phyloP scores from a whole-genome alignment of 169 alveolate species.

The Condylostoma magnum region DNA sequence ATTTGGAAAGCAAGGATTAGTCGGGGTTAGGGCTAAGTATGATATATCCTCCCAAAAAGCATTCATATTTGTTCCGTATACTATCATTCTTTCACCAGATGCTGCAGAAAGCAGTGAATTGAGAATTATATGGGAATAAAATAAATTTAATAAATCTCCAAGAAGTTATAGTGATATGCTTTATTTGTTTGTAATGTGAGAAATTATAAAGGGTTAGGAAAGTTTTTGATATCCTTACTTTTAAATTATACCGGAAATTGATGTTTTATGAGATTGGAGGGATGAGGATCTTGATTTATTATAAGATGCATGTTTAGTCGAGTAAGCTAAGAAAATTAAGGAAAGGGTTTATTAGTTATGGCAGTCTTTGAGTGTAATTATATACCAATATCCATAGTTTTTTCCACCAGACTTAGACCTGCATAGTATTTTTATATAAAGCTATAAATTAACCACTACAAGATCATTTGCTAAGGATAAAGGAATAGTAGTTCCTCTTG shows the following conservation, averaged over 20 bases:
- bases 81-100: background rate
- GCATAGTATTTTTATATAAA: background rate
- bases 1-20: constrained; percentile 1
- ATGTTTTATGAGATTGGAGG: constrained; percentile 4
- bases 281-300: background rate
- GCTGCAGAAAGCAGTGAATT: constrained; percentile 10
- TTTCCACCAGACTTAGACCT: constrained; percentile 20
- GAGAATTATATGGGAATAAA: background rate
- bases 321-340: background rate
- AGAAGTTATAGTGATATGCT: background rate
- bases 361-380: background rate
- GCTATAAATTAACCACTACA: background rate
- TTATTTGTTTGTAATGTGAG: background rate
- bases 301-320: constrained; percentile 7
- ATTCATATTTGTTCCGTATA: constrained; percentile 12
- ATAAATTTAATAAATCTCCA: background rate
- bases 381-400: background rate
- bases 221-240: constrained; percentile 28
- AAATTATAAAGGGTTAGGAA: constrained; percentile 12
- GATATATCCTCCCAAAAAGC: constrained; percentile 24
- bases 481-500: constrained; percentile 26
- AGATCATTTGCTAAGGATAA: constrained; percentile 22
- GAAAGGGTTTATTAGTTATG: background rate
- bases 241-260: background rate
- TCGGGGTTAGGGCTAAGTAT: background rate